Percentiles rank a stretch among this genome's conserved stretches.
phyloP scores from a whole-genome alignment of 805 yeast species.

The Wickerhamia fluorescens region DNA sequence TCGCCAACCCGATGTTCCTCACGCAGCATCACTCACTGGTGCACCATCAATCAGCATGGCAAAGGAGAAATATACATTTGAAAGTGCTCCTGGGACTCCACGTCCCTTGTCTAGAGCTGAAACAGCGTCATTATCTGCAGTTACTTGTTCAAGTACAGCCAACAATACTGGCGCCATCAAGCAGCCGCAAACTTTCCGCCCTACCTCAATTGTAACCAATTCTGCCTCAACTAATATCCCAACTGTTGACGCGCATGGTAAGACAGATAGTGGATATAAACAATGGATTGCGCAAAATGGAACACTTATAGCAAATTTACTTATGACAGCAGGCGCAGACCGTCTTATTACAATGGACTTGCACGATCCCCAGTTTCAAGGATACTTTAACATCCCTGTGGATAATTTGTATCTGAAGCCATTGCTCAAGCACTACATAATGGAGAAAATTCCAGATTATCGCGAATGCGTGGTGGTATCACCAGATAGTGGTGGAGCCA shows the following conservation, averaged over 20 bases:
- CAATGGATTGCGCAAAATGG: conserved; percentile 97
- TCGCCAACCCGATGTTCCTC: conserved; percentile 91
- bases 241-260: conserved; percentile 29
- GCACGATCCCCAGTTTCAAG: conserved; percentile 97
- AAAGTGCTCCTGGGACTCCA: conserved; percentile 49
- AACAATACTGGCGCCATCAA: background rate
- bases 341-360: conserved; percentile 96
- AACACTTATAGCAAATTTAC: conserved; percentile 77
- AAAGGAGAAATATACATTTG: conserved; percentile 39
- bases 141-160: no score
- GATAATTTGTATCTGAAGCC: conserved; percentile 91
- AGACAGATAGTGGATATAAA: conserved; percentile 64
- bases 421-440: conserved; percentile 75
- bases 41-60: conserved; percentile 46
- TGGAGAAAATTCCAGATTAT: conserved; percentile 68
- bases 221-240: conserved; percentile 25
- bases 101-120: conserved; percentile 27
- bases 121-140: conserved; percentile 2
- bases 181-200: no score
- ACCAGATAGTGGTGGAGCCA: conserved; percentile 99
- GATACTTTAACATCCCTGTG: conserved; percentile 93
- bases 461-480: conserved; percentile 86
- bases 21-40: conserved; percentile 55
- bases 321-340: conserved; percentile 92
- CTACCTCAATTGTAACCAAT: conserved; percentile 24